Conservation (phyloP, 2,329 filamentous ascomycete genomes). For the Dissoconium aciculare region DNA sequence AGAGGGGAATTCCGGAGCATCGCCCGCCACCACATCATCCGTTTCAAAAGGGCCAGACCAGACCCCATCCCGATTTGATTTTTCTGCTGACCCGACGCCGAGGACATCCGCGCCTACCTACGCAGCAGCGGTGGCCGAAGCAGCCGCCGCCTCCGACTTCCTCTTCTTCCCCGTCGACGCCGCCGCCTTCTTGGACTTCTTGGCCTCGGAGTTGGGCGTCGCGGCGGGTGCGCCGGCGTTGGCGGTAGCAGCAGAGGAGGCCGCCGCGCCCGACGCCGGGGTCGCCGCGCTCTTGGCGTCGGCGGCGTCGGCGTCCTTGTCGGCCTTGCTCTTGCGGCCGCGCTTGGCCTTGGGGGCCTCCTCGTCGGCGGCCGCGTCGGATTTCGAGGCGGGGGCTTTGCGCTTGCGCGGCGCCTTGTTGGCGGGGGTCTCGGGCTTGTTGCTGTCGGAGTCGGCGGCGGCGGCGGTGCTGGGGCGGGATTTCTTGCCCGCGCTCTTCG, state of each 20-base stretch:
- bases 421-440: neutral
- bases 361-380: slow-evolving; percentile 21
- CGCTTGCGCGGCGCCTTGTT: too few species aligned
- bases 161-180: slow-evolving; percentile 16
- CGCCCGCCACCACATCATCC: too few species aligned
- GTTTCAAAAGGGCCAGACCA: too few species aligned
- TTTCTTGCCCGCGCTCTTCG: slow-evolving; percentile 9
- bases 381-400: slow-evolving; percentile 4
- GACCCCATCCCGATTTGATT: too few species aligned
- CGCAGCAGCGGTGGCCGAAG: too few species aligned
- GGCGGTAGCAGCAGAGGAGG: slow-evolving; percentile 4
- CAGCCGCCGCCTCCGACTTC: slow-evolving; percentile 14
- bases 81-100: too few species aligned
- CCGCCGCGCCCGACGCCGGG: slow-evolving; percentile 4
- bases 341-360: slow-evolving; percentile 22
- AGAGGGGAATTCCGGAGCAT: too few species aligned
- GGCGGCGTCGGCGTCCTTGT: slow-evolving; percentile 5
- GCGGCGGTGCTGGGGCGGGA: too few species aligned
- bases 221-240: too few species aligned
- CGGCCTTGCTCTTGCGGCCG: slow-evolving; percentile 17
- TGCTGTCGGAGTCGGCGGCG: slow-evolving; percentile 1
- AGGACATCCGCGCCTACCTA: too few species aligned
- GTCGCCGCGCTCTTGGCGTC: neutral
- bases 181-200: slow-evolving; percentile 16
- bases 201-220: slow-evolving; percentile 23